Conservation (phyloP, 192 early-diverging fungal species). For the Coemansia sp. region DNA sequence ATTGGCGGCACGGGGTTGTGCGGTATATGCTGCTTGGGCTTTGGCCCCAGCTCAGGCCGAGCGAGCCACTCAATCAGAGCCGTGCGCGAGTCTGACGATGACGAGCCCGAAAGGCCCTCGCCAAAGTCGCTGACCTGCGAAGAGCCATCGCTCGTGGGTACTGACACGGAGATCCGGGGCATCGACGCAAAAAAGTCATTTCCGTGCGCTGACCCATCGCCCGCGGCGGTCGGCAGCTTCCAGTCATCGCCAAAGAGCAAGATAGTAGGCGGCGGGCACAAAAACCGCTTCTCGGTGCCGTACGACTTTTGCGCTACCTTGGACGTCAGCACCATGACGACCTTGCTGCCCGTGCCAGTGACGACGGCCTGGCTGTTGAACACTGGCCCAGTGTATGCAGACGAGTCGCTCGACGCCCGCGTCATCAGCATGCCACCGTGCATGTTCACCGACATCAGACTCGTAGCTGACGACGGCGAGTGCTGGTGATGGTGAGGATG, state of each 20-base stretch:
- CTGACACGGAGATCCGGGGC: conserved; percentile 46
- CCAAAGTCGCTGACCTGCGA: conserved; percentile 9
- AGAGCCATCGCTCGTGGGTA: conserved; percentile 32
- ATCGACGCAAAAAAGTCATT: conserved; percentile 31
- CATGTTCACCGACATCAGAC: conserved; percentile 7
- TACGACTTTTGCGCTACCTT: conserved; percentile 94
- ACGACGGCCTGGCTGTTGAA: conserved; percentile 54
- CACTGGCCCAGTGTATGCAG: conserved; percentile 18
- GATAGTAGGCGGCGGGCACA: conserved; percentile 82
- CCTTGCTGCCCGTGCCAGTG: conserved; percentile 49
- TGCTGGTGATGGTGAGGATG: conserved; percentile 14
- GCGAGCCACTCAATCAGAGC: conserved; percentile 48
- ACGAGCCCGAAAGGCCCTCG: conserved; percentile 3
- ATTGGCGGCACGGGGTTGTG: conserved; percentile 23
- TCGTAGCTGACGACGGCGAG: conserved; percentile 10
- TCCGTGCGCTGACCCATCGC: conserved; percentile 14
- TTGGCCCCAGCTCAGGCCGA: conserved; percentile 46
- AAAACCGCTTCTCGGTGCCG: conserved; percentile 88
- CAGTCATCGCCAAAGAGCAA: conserved; percentile 72
- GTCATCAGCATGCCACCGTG: neutral
- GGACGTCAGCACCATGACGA: conserved; percentile 75
- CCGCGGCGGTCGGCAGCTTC: conserved; percentile 54
- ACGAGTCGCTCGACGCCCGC: neutral
- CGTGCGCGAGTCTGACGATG: conserved; percentile 18
- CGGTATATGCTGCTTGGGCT: conserved; percentile 40